Base-by-base conservation (phyloP, 306 rosid species). In the Prunus salicina region DNA sequence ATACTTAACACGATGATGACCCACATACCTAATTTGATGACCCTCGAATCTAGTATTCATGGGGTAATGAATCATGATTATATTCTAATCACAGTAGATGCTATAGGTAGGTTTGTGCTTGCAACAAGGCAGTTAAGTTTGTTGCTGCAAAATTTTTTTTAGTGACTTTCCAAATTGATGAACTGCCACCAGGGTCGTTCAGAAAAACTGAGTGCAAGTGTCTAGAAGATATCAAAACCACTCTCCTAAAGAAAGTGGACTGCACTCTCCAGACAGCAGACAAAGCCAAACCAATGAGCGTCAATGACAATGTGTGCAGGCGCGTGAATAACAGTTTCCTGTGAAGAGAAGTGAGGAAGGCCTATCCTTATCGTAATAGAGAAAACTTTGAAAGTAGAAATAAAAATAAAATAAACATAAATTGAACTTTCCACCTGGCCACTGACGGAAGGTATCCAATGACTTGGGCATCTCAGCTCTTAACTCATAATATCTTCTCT, bases 361-460 rank as follows among this genome's bases (percentile, higher is more conserved):
- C 43, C 3, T 1, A 43, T 10, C 51, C 69, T 65, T 55, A 56
- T 72, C 74, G 34, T 38, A 34, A 62, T 47, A 64, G 16, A 28
- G 11, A 13, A 38, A 28, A 49, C 28, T 25, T 34, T 43, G 20
- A 32, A 45, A 11, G 14, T 41, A 9, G n/a, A 52, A 61, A 67
- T 19, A 10, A 67, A n/a, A 58, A 7, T 56, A 52, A 46, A 69
- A 25, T 11, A 41, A 50, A 20, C 28, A 69, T 15, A 64, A 78
- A 72, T 43, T 67, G 80, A 38, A 55, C 81, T 81, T 84, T 81
- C 81, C 88, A 81, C 88, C 41, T 78, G 88, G 85, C 81, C 88
- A 78, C 83, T 84, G 76, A 58, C 67, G 19, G 56, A 78, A 80
- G 81, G 85, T 19, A 81, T 84, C 88, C 83, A 78, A 84, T 81